Evolutionary conservation across 352 stramenopile species (phyloP).

Genomic region (Phytophthora idaei): DNA sequence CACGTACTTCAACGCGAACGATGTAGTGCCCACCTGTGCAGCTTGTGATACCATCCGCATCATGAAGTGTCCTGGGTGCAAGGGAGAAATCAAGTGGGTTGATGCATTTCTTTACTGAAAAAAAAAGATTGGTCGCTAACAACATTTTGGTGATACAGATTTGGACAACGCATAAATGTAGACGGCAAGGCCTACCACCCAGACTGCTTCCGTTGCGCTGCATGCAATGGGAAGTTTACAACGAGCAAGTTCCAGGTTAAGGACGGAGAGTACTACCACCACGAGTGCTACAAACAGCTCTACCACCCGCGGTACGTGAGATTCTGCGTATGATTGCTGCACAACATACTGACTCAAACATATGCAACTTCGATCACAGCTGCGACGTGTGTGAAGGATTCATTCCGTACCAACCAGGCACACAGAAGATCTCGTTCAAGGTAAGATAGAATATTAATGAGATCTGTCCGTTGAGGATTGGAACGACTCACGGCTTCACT

Average conservation of each 20-base stretch:
- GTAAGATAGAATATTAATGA: conserved; percentile 17
- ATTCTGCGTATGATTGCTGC: not conserved
- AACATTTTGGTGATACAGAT: conserved; percentile 14
- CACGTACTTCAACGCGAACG: conserved; percentile 44
- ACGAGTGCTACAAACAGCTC: conserved; percentile 67
- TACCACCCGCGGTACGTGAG: conserved; percentile 57
- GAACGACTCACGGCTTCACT: not conserved
- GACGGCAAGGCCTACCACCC: conserved; percentile 50
- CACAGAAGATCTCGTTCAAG: conserved; percentile 63
- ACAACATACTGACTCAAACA: conserved; percentile 5
- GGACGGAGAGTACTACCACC: conserved; percentile 68
- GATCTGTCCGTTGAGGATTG: not conserved
- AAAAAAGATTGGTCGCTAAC: not conserved
- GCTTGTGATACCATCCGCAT: conserved; percentile 32
- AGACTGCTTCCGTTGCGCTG: conserved; percentile 55
- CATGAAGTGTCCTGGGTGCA: conserved; percentile 35
- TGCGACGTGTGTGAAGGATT: conserved; percentile 69
- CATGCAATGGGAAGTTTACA: conserved; percentile 45
- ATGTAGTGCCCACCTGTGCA: conserved; percentile 29
- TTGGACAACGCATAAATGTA: conserved; percentile 42
- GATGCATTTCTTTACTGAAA: not conserved
- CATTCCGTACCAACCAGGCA: conserved; percentile 55
- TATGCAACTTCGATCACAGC: conserved; percentile 23
- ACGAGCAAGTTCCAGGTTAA: conserved; percentile 57
- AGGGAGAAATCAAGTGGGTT: conserved; percentile 38